Evolutionary conservation across 352 stramenopile genomes (phyloP).

Genomic region (Phytophthora cryptogea): DNA sequence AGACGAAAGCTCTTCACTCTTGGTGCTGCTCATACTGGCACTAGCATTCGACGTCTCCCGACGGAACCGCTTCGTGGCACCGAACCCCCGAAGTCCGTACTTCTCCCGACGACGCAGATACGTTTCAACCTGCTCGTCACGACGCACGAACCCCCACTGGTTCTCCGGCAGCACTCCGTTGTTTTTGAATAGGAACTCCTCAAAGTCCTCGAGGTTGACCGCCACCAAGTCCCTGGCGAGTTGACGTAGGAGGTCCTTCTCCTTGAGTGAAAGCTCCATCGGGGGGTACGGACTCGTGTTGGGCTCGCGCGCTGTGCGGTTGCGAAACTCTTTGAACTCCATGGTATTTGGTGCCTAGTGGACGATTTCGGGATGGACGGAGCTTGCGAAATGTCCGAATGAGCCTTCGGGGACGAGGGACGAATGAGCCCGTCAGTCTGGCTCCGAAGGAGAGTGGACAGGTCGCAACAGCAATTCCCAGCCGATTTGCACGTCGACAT

Average conservation of each 20-base stretch:
- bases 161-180: slow-evolving; percentile 25
- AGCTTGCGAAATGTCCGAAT: slow-evolving; percentile 24
- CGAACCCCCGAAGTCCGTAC: slow-evolving; percentile 29
- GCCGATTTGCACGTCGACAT: too few relatives aligned
- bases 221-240: slow-evolving; percentile 33
- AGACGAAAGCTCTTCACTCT: slow-evolving; percentile 31
- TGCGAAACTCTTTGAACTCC: slow-evolving; percentile 34
- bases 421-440: slow-evolving; percentile 5
- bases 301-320: slow-evolving; percentile 19
- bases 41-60: slow-evolving; percentile 27
- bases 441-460: slow-evolving; percentile 9
- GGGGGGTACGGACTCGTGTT: slow-evolving; percentile 33
- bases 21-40: slow-evolving; percentile 30
- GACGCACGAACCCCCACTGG: slow-evolving; percentile 31
- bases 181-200: slow-evolving; percentile 33
- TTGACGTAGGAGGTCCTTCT: slow-evolving; percentile 27
- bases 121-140: slow-evolving; percentile 35
- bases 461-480: too few relatives aligned
- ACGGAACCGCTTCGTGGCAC: slow-evolving; percentile 26
- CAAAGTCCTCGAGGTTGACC: slow-evolving; percentile 31
- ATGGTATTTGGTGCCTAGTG: slow-evolving; percentile 3
- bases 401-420: slow-evolving; percentile 12
- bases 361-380: slow-evolving; percentile 15
- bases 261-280: slow-evolving; percentile 25
- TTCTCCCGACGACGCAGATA: slow-evolving; percentile 32